Evolutionary conservation across 805 yeast species (phyloP), one percentile per base, ranked within the genome.

Genomic region (Wickerhamomyces strasburgensis): DNA sequence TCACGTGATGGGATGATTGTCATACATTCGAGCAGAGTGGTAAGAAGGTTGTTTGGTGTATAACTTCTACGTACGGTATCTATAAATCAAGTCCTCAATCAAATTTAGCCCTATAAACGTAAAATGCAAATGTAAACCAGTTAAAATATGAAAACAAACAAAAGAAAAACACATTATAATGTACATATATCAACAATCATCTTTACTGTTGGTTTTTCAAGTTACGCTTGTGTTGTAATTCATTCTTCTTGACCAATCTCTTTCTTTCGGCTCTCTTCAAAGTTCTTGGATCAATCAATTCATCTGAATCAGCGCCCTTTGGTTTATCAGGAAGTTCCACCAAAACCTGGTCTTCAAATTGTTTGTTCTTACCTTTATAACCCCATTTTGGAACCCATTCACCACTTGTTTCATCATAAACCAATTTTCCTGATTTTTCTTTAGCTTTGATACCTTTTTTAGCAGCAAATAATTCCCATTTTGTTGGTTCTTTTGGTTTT

Each of bases 331-430:
- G 85, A 43, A 90, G 84, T 65, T 93, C 99, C 40, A 90, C 97
- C 56, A 87, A 71, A 98, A 98, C 93, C 63, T 93, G 97, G 54
- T 73, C 66, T 54, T 90, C 98, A 49, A 80, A 56, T 38, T 78
- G 76, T 66, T 93, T 90, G 64, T 93, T 93, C 64, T 78, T 78
- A 56, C 98, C 98, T 48, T 84, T 81, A 68, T 83, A 90, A 43
- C 99, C 99, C 98, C 98, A 93, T 64, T 88, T 90, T 52, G 95
- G 90, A 43, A 83, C 96, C 98, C 98, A 93, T 64, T 88, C 89
- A 35, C 90, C 89, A 21, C 75, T 65, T 23, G 75, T 93, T 61
- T 93, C 98, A 61, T 93, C 96, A 52, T 67, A 93, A 1, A 85
- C 87, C 75, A 81, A 69, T 65, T 86, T 93, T 32, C 95, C 96